Conservation (phyloP, 192 early-diverging fungal genomes). For the Gorgonomyces haynaldii region DNA sequence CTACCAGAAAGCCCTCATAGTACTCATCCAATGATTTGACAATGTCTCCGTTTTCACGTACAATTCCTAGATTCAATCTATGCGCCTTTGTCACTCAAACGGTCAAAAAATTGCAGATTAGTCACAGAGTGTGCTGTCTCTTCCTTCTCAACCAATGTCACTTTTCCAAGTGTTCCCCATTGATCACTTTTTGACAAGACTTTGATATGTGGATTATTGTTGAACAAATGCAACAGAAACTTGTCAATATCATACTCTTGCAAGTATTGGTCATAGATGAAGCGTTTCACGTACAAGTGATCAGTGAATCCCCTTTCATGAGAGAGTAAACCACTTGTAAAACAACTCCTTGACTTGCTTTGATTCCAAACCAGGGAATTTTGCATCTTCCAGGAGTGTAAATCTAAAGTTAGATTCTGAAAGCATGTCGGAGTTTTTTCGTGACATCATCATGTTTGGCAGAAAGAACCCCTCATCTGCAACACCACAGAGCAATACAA, state of each 20-base stretch:
- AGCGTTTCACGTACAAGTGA: constrained; percentile 28
- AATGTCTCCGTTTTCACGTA: constrained; percentile 31
- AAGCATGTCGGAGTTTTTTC: no score
- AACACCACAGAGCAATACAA: no score
- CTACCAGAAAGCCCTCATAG: constrained; percentile 27
- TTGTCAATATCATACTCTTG: constrained; percentile 22
- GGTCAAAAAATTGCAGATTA: constrained; percentile 32
- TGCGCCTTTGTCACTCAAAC: constrained; percentile 9
- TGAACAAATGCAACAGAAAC: constrained; percentile 35
- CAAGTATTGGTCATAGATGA: constrained; percentile 25
- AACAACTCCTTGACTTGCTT: constrained; percentile 28
- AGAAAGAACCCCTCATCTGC: no score
- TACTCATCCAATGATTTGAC: constrained; percentile 40
- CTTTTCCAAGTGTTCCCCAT: constrained; percentile 31
- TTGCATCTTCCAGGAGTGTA: constrained; percentile 13
- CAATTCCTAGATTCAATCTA: constrained; percentile 13
- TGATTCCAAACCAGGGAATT: constrained; percentile 19
- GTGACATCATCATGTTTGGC: no score
- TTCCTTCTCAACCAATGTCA: constrained; percentile 21
- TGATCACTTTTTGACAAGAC: constrained; percentile 24
- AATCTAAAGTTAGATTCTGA: constrained; percentile 22
- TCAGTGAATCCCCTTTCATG: constrained; percentile 31
- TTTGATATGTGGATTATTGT: constrained; percentile 27
- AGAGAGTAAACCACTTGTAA: constrained; percentile 31
- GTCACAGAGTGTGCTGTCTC: constrained; percentile 24